phyloP scores from a whole-genome alignment of 1,284 basidiomycete genomes.

The Fomitopsis palustris region DNA sequence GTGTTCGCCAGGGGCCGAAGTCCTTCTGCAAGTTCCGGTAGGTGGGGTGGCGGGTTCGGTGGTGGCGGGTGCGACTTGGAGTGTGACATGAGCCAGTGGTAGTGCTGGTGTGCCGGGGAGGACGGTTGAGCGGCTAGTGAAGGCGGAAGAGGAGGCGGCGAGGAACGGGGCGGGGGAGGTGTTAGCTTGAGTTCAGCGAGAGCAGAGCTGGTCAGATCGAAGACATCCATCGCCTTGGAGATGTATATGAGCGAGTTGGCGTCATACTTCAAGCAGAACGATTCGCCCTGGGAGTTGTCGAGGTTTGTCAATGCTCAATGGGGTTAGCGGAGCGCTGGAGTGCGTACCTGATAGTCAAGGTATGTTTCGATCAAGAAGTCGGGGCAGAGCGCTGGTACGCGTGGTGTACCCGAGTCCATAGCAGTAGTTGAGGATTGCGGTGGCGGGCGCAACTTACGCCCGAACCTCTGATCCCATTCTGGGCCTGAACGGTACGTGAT shows the following conservation, averaged over 20 bases:
- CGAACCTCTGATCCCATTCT: constrained; percentile 98
- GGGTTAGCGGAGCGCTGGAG: not conserved
- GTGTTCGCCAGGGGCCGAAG: constrained; percentile 74
- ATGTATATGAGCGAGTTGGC: constrained; percentile 99
- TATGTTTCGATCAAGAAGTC: constrained; percentile 99
- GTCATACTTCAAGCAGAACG: constrained; percentile 98
- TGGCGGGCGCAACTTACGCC: constrained; percentile 61
- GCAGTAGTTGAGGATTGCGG: constrained; percentile 28
- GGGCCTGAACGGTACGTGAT: constrained; percentile 99
- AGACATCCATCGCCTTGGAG: constrained; percentile 99
- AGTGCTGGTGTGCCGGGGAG: constrained; percentile 22
- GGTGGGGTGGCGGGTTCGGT: constrained; percentile 66
- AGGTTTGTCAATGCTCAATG: not conserved
- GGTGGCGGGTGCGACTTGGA: constrained; percentile 72
- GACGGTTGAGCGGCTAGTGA: constrained; percentile 25
- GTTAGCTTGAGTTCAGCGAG: constrained; percentile 64
- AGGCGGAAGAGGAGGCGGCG: constrained; percentile 23
- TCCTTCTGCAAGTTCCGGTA: constrained; percentile 82
- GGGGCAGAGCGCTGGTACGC: constrained; percentile 81
- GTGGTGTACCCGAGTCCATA: constrained; percentile 31
- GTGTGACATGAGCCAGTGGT: constrained; percentile 42
- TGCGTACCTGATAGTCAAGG: constrained; percentile 85
- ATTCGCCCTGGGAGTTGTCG: constrained; percentile 60
- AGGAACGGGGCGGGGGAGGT: constrained; percentile 27
- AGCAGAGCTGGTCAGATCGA: constrained; percentile 88